Conservation (phyloP, 345 rosid species). For the Populus tremula region DNA sequence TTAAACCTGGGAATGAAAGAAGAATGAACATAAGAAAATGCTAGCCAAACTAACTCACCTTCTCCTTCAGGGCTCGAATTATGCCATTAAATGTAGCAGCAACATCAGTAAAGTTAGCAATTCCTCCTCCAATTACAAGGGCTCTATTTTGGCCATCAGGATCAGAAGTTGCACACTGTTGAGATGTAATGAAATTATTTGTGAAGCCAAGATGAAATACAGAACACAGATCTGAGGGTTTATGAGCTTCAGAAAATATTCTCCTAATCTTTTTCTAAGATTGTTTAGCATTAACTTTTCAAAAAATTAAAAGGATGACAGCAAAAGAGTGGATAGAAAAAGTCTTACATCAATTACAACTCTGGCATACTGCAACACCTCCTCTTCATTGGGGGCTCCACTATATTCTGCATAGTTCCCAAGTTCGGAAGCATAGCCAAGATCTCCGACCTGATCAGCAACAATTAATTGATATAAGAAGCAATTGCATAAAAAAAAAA, state of each 20-base stretch:
- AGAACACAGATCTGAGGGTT: neutral
- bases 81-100: constrained; percentile 97
- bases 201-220: constrained; percentile 7
- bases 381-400: constrained; percentile 98
- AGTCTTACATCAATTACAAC: constrained; percentile 78
- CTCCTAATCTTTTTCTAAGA: neutral
- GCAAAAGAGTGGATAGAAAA: neutral
- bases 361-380: constrained; percentile 97
- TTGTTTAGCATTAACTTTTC: neutral
- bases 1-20: neutral
- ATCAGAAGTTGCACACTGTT: constrained; percentile 81
- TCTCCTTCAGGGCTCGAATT: constrained; percentile 79
- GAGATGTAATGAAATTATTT: constrained; percentile 3
- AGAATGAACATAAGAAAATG: neutral
- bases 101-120: constrained; percentile 93
- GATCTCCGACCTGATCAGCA: constrained; percentile 77
- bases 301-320: neutral
- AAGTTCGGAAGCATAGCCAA: constrained; percentile 84
- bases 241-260: neutral
- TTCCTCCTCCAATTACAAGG: constrained; percentile 93
- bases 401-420: constrained; percentile 95
- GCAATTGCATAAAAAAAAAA: neutral
- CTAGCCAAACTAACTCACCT: constrained; percentile 7
- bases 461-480: neutral
- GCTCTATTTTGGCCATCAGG: constrained; percentile 89